A percentile compares a stretch with the other conserved stretches of the same genome.
Evolutionary conservation across 2,329 filamentous ascomycete species (phyloP).

Genomic region (Paracorniculantispora psalliotae): DNA sequence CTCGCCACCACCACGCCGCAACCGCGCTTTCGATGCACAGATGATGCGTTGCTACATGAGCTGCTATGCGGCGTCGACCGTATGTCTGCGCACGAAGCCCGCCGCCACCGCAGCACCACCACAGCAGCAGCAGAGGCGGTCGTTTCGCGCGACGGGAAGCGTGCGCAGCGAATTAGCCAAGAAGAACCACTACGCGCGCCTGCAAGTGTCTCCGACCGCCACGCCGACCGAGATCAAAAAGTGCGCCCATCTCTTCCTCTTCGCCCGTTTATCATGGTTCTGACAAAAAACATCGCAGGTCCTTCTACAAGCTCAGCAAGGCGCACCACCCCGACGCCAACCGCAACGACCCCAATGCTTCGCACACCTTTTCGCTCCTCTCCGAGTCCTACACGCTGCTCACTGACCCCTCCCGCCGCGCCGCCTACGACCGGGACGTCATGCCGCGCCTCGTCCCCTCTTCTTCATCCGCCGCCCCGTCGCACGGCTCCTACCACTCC

Average conservation of each 20-base stretch:
- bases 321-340: constrained; percentile 90
- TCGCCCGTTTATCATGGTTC: constrained; percentile 9
- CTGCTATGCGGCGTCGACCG: neutral
- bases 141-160: constrained; percentile 15
- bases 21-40: neutral
- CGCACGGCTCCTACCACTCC: constrained; percentile 49
- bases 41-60: neutral
- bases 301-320: constrained; percentile 90
- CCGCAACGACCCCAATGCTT: constrained; percentile 65
- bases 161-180: constrained; percentile 22
- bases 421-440: constrained; percentile 73
- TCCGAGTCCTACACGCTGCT: constrained; percentile 80
- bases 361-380: constrained; percentile 74
- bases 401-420: constrained; percentile 66
- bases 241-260: constrained; percentile 34
- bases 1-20: neutral
- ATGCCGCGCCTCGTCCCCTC: constrained; percentile 38
- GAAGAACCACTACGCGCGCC: constrained; percentile 74
- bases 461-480: constrained; percentile 22
- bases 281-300: constrained; percentile 33
- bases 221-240: constrained; percentile 78
- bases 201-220: constrained; percentile 67
- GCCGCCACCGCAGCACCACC: neutral
- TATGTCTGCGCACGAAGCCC: neutral
- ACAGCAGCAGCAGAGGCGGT: constrained; percentile 22